Base-by-base conservation (phyloP, 139 green algal species). In the Coccomyxa sp. region DNA sequence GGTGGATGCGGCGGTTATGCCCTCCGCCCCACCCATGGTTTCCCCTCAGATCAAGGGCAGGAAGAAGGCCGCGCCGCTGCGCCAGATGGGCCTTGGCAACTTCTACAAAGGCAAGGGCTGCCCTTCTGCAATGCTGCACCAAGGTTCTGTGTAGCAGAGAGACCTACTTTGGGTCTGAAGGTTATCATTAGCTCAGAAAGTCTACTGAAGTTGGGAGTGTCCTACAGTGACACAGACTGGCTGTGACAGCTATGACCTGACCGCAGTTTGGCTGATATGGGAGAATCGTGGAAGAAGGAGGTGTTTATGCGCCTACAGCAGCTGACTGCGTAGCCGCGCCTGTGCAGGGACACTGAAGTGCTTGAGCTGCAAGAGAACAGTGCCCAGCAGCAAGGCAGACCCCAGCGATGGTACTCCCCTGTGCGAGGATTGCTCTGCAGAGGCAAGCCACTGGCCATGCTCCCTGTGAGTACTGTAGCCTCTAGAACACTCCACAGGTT, bases 361-460 rank as follows among this genome's bases (percentile, higher is more conserved):
- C 81, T 55, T 93, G 71, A 73, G 68, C 33, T 93, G 89, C 82
- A 86, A 75, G 27, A 74, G 83, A 50, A 41, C 39, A 16, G 74
- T 88, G 39, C 77, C 76, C 22, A 40, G 31, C 39, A 5, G 16
- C 55, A 68, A 34, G 24, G 70, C 31, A 75, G 8, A 33, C 14
- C n/a, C 24, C 12, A 68, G 54, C 18, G 14, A 70, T 0, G 68
- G 69, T 7, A 86, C 86, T 1, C 85, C 78, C 0, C 83, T 94
- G 36, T 94, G 90, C 77, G 37, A 58, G 0, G 35, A 64, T 38
- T 93, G 84, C 75, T 4, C 14, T 24, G 55, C 22, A 29, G 76
- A 85, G 36, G 78, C 73, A 10, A 70, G 70, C n/a, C n/a, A n/a
- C n/a, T n/a, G n/a, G n/a, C n/a, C n/a, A n/a, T n/a, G n/a, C n/a